Base-by-base conservation (phyloP, 345 rosid genomes). In the Pistacia integerrima region DNA sequence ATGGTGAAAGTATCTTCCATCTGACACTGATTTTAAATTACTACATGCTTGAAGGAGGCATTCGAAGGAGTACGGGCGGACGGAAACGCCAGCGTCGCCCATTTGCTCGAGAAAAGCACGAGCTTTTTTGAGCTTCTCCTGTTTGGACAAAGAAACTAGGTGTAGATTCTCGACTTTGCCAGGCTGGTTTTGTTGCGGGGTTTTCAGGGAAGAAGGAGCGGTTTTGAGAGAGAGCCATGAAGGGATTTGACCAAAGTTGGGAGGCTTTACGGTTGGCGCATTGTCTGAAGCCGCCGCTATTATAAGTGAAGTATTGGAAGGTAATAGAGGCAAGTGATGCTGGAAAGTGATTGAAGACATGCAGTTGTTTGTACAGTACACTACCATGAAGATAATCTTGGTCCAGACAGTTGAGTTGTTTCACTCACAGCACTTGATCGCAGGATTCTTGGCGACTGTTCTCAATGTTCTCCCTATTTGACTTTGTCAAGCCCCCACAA, bases 111-210 rank as follows among this genome's bases (percentile, higher is more conserved):
- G 86, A 82, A 90, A 87, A 73, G 80, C 85, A 55, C 75, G 84
- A n/a, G 92, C 94, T 74, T 88, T 92, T 63, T 82, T 82, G 79
- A 91, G 89, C 80, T 88, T 91, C 60, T 84, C 82, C 59, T 84
- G 85, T 61, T 84, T 89, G 41, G 91, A 88, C 51, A 90, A 80
- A 30, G 92, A 87, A 61, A 87, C 75, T 75, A 92, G 69, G 74
- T 84, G 90, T 2, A 88, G 63, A 85, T 85, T 88, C 87, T 92
- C 94, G 1, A 85, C 87, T 41, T 81, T 84, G 33, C 87, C 87
- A 38, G 81, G 84, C 77, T 72, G 78, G 11, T 3, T 66, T 36
- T 64, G 85, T 12, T 73, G 85, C 10, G 73, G 77, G 72, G 80
- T 54, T 66, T 82, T 71, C 22, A 72, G 59, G 11, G 84, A 67